Evolutionary conservation across 2,329 filamentous ascomycete genomes (phyloP), one percentile per base, ranked within the genome.

Genomic region (Cordyceps pruinosa): DNA sequence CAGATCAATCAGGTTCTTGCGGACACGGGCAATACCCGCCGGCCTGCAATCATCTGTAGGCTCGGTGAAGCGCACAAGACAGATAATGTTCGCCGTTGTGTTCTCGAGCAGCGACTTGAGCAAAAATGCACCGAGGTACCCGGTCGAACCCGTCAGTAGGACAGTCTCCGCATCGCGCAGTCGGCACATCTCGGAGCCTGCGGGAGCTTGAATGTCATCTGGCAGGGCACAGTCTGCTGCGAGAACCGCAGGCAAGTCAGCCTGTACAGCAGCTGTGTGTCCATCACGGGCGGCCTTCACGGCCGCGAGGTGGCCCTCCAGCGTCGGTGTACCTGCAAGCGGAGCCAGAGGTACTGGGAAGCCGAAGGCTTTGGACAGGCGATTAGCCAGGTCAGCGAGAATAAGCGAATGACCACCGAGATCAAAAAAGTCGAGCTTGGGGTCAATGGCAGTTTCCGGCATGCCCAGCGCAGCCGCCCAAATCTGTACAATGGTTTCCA

Each of bases 341-440:
- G 85, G 84, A 52, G 80, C 82, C 19, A 92, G 78, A 2, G 88
- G 85, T 1, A 93, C 81, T 0, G 85, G 81, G 67, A 92, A 88
- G 5, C 87, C 88, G 64, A 90, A 90, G 0, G 79, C 80, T 58
- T 82, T 82, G 0, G 86, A 84, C 15, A 92, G 69, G 34, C 84
- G 82, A 26, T 84, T 84, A n/a, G 88, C 84, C 26, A 93, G 77
- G 59, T 90, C 86, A 0, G 89, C 89, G n/a, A 93, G 80, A 2
- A 84, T 84, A 54, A 93, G 73, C 0, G 88, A 91, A 69, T 93
- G 89, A 0, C 89, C 89, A 35, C 89, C 89, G 2, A 93, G 75
- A 59, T 92, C 89, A 67, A 92, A 93, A 70, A 93, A 93, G 68
- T 85, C 87, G 68, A 90, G 85, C 60, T 89, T 84, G 2, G 75